phyloP scores from a whole-genome alignment of 2,329 filamentous ascomycete species.

The Cladosporium halotolerans region DNA sequence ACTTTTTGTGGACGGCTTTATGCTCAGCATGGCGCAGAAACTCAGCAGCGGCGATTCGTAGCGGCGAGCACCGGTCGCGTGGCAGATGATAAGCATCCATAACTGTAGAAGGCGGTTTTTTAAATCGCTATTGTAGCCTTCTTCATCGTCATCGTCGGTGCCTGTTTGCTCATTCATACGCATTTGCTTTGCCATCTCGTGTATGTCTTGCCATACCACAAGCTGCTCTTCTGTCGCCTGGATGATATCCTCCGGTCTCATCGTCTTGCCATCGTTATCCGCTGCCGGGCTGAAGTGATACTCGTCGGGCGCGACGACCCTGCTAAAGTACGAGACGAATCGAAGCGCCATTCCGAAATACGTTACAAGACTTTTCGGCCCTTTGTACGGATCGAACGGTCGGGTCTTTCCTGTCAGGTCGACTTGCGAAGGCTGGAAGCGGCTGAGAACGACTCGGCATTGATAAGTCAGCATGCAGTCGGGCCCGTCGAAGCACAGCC shows the following conservation, averaged over 20 bases:
- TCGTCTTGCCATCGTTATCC: neutral
- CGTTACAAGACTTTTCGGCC: neutral
- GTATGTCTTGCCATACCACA: neutral
- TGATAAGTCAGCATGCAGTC: conserved; percentile 14
- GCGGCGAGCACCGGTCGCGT: conserved; percentile 6
- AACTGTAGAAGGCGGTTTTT: conserved; percentile 5
- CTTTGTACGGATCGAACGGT: conserved; percentile 10
- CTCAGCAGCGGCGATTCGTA: conserved; percentile 12
- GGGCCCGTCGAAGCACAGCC: conserved; percentile 13
- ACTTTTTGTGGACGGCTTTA: conserved; percentile 11
- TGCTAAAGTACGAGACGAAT: conserved; percentile 4
- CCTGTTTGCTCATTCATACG: conserved; percentile 1
- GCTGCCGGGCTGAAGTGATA: conserved; percentile 1
- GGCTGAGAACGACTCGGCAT: conserved; percentile 10
- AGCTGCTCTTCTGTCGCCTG: conserved; percentile 4
- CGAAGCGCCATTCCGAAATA: neutral
- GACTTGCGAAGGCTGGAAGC: conserved; percentile 10
- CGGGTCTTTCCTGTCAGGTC: conserved; percentile 9
- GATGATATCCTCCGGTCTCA: conserved; percentile 3
- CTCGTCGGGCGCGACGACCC: neutral
- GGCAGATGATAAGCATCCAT: conserved; percentile 10
- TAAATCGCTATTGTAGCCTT: neutral
- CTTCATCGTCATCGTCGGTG: neutral
- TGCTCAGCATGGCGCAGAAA: conserved; percentile 14
- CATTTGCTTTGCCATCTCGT: neutral